Evolutionary conservation across 2,329 filamentous ascomycete genomes (phyloP), one percentile per base, ranked within the genome.

Genomic region (Botrytis paeoniae): DNA sequence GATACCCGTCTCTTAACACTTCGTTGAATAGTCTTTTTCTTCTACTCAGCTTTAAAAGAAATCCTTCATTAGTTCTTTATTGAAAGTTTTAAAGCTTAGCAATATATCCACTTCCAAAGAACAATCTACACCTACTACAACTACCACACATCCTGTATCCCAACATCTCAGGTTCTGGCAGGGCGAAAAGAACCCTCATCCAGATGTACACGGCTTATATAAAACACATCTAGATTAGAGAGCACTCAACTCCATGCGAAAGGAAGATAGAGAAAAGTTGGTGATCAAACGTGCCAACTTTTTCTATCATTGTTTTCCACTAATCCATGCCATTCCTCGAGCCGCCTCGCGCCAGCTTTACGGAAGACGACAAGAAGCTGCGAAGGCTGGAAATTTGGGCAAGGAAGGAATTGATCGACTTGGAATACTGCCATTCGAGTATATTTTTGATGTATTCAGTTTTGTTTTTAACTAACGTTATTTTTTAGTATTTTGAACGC

Each of bases 291-390:
- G 18, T 20, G 20, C 57, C 18, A 60, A 14, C 32, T 60, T 25
- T 35, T 59, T 54, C 25, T n/a, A 54, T 54, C 25, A 29, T 16
- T 54, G 25, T 16, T 54, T 3, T n/a, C 25, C 51, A 54, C n/a
- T 25, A 29, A 0, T 12, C 25, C 10, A 54, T 54, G 12, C 51
- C 25, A 0, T n/a, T 54, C 0, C 1, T 7, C 0, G 3, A 29
- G n/a, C 12, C 22, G 37, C 0, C 37, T 0, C 6, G 37, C 0
- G 0, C 4, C 16, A 18, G 16, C 4, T 18, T 43, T 7, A 0
- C 1, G 7, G 0, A 22, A 45, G 2, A 20, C 18, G 7, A 9
- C 0, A 0, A 1, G 20, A 45, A 14, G 45, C 45, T 51, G 45
- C 45, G 22, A 0, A 51, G 35, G 35, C 35, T 37, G 59, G 59